Base-by-base conservation (phyloP, 1,284 basidiomycete genomes). In the Sanguinoderma infundibulare region DNA sequence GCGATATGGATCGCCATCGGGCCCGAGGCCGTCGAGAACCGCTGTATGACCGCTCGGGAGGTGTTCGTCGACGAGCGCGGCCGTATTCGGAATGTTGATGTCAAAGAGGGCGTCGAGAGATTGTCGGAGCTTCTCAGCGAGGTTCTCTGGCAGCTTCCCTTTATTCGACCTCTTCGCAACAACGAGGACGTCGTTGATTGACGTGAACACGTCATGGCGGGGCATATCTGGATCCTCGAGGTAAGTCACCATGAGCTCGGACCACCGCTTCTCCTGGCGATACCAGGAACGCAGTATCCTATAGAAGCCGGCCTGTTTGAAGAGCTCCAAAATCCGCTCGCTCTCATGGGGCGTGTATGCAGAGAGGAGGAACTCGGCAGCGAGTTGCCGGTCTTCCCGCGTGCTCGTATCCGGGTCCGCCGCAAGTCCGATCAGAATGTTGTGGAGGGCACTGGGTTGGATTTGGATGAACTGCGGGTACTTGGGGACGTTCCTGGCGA, bases 401-500 rank as follows among this genome's bases (percentile, higher is more conserved):
- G 94, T 98, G 60, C 81, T 84, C 55, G 79, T 75, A 70, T 95
- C 91, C 0, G 82, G 75, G 70, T 96, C 94, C 30, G 82, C 78
- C 0, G 94, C 87, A 10, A 99, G 86, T 9, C 86, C 85, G 51
- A 92, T 81, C 38, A 99, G 85, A 65, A 98, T 87, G 44, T 79
- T 80, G 65, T 95, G 90, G 5, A 96, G 81, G 1, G 85, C 80
- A 46, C 84, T 88, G 2, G 86, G 87, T 0, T 87, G 77, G 39
- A 96, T 82, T 36, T 61, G 58, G 61, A 98, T 84, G 76, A 91
- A 96, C 75, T 98, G 96, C 0, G 92, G 90, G 75, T 98, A 99
- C 77, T 98, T 99, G 0, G 98, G 94, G 15, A 98, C 87, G 74
- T 98, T 99, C 60, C 96, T 91, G 1, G 98, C 94, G 60, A 98